Evolutionary conservation across 805 yeast species (phyloP).

Genomic region (Ogataea zsoltii): DNA sequence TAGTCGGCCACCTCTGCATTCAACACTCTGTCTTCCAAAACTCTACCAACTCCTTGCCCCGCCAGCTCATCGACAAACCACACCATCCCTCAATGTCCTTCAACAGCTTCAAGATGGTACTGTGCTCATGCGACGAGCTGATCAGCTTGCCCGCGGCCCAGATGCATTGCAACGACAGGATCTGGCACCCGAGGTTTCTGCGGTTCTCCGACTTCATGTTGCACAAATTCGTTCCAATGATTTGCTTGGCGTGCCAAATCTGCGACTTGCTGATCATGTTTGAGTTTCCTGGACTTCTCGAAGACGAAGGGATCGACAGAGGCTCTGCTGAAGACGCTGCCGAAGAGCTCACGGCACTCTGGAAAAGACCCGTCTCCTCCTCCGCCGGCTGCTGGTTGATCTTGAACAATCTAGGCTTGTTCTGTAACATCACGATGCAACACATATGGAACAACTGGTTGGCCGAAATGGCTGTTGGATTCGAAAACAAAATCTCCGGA

Average conservation of each 20-base stretch:
- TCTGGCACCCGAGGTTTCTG: constrained; percentile 21
- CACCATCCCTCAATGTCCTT: constrained; percentile 24
- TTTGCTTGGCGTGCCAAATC: constrained; percentile 43
- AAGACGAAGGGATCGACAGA: constrained; percentile 9
- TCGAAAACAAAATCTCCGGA: constrained; percentile 39
- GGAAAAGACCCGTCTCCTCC: constrained; percentile 14
- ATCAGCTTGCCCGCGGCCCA: constrained; percentile 30
- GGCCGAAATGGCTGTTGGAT: constrained; percentile 42
- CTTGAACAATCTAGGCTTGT: constrained; percentile 40
- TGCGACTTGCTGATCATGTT: constrained; percentile 27
- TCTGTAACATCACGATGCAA: constrained; percentile 40
- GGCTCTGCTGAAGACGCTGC: constrained; percentile 7
- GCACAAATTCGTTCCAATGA: constrained; percentile 33
- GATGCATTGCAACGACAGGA: constrained; percentile 26
- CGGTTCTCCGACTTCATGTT: constrained; percentile 17
- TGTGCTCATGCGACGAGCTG: constrained; percentile 28
- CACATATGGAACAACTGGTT: constrained; percentile 44
- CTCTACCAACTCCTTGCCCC: constrained; percentile 25
- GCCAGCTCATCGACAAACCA: constrained; percentile 25
- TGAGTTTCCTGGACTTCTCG: constrained; percentile 11
- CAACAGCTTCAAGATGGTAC: constrained; percentile 23
- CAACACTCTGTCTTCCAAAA: constrained; percentile 31
- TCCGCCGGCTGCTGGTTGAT: constrained; percentile 10
- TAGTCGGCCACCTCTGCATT: neutral
- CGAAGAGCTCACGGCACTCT: constrained; percentile 14